Conservation (phyloP, 129 eudicot species). For the Kitagawia praeruptora region DNA sequence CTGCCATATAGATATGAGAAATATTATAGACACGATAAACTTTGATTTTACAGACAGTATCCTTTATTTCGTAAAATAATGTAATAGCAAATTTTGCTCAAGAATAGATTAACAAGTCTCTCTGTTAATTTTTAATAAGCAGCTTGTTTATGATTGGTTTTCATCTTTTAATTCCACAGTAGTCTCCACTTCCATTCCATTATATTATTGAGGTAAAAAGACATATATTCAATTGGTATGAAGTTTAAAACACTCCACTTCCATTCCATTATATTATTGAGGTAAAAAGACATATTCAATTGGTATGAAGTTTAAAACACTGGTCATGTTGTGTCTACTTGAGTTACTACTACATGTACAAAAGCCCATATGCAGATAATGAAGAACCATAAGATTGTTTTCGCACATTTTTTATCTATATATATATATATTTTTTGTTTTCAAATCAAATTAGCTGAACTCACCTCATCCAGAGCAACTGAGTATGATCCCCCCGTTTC, state of each 20-base stretch:
- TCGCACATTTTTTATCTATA: too few relatives aligned
- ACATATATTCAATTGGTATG: too few relatives aligned
- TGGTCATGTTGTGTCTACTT: background rate
- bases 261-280: background rate
- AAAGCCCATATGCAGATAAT: too few relatives aligned
- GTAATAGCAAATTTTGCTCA: background rate
- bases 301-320: background rate
- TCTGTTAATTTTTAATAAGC: background rate
- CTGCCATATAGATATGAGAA: conserved; percentile 30
- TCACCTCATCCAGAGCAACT: conserved; percentile 94
- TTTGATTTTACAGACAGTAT: background rate
- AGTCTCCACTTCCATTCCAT: background rate
- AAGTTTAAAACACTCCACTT: background rate
- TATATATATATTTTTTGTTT: too few relatives aligned
- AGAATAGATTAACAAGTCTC: background rate
- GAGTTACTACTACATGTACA: background rate
- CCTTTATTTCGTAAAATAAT: background rate
- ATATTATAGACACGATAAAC: conserved; percentile 1
- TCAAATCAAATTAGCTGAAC: conserved; percentile 16
- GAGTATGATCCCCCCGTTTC: conserved; percentile 96
- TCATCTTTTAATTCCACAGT: background rate
- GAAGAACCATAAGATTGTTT: too few relatives aligned
- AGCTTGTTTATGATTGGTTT: background rate
- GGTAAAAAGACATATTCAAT: background rate
- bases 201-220: background rate